Conservation (phyloP, 441 rosid genomes). For the Adansonia rubrostipa region DNA sequence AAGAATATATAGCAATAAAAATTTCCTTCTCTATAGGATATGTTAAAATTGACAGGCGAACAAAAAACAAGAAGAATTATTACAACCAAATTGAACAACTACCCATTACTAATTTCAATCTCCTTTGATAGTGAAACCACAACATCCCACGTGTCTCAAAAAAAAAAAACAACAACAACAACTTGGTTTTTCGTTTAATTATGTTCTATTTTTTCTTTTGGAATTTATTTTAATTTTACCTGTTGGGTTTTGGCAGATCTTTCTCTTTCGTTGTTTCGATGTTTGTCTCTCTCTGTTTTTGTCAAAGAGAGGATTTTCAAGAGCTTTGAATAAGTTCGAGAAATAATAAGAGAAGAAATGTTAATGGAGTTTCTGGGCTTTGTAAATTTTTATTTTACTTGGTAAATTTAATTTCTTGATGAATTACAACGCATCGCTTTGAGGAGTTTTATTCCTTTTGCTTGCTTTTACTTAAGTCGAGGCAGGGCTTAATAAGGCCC, state of each 20-base stretch:
- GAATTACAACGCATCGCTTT: neutral
- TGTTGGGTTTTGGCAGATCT: constrained; percentile 26
- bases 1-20: neutral
- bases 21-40: constrained; percentile 29
- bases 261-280: constrained; percentile 14
- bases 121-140: constrained; percentile 32
- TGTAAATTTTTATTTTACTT: neutral
- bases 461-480: neutral
- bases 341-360: neutral
- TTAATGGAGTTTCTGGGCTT: constrained; percentile 1
- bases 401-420: neutral
- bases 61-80: constrained; percentile 26
- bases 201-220: neutral
- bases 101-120: constrained; percentile 11
- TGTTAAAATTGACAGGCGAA: constrained; percentile 47
- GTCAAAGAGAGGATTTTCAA: neutral
- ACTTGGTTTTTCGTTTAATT: constrained; percentile 12
- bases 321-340: constrained; percentile 7
- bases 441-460: neutral
- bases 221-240: constrained; percentile 27
- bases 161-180: neutral
- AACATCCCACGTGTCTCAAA: constrained; percentile 29
- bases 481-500: neutral
- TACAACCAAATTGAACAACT: constrained; percentile 22
- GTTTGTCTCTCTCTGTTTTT: constrained; percentile 1